These are phyloP conservation scores for Cetradonia linearis DNA, from an alignment of 495 filamentous ascomycete species.

Conservation along the genomic window DNA sequence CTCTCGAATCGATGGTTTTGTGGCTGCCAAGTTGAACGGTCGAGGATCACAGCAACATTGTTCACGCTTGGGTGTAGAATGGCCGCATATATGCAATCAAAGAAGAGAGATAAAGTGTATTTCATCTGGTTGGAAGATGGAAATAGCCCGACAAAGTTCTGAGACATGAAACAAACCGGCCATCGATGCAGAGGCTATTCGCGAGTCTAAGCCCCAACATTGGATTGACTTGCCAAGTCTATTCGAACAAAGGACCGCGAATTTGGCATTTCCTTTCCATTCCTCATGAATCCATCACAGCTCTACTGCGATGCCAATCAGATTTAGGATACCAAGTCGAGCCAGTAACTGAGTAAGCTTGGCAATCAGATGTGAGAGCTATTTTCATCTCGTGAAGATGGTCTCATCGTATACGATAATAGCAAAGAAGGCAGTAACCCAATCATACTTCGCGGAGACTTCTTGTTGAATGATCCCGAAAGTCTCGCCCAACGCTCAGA, in stretches of 20 bases:
- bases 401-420: neutral
- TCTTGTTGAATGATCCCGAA: too few relatives aligned
- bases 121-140: neutral
- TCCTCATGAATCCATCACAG: neutral
- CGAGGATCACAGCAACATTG: too few relatives aligned
- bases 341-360: neutral
- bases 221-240: neutral
- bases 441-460: too few relatives aligned
- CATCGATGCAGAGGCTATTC: neutral
- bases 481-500: too few relatives aligned
- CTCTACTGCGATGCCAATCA: neutral
- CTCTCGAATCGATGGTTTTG: too few relatives aligned
- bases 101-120: too few relatives aligned
- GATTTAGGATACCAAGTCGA: neutral
- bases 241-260: neutral
- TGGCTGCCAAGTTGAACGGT: too few relatives aligned
- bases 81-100: neutral
- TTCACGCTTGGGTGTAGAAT: too few relatives aligned
- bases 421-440: neutral
- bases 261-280: neutral
- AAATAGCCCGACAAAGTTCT: neutral
- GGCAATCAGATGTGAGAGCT: neutral
- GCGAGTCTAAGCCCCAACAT: neutral
- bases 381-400: neutral
- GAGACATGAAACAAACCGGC: neutral